Conservation (phyloP, 2,329 filamentous ascomycete species). For the Xylaria hypoxylon region DNA sequence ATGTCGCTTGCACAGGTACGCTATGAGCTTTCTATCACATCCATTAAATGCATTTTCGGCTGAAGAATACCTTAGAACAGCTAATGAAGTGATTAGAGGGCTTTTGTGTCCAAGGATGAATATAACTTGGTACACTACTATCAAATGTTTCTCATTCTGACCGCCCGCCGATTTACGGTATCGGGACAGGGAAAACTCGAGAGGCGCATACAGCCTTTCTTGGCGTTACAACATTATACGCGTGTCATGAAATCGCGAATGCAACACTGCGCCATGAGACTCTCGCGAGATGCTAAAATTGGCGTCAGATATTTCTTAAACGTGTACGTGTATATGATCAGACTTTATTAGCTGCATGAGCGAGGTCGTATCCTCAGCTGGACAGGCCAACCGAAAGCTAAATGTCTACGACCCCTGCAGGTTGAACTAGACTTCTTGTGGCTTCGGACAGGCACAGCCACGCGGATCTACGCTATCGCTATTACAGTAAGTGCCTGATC, state of each 20-base stretch:
- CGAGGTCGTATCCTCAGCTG: slow-evolving; percentile 20
- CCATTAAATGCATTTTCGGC: too few species aligned
- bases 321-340: background rate
- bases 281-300: slow-evolving; percentile 10
- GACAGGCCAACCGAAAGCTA: slow-evolving; percentile 11
- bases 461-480: slow-evolving; percentile 15
- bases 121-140: background rate
- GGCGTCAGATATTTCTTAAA: background rate
- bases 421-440: slow-evolving; percentile 21
- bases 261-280: slow-evolving; percentile 4
- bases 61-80: background rate
- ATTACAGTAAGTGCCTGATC: slow-evolving; percentile 10
- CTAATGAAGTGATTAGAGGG: background rate
- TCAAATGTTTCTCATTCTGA: too few species aligned
- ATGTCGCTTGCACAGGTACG: too few species aligned
- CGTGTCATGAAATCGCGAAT: background rate
- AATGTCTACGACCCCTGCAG: background rate
- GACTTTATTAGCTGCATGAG: slow-evolving; percentile 12
- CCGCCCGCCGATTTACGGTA: background rate
- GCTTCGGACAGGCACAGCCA: slow-evolving; percentile 27
- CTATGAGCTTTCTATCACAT: background rate
- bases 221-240: slow-evolving; percentile 6
- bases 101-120: background rate
- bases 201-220: background rate
- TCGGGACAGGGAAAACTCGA: background rate